Percentiles rank a stretch among this genome's conserved stretches.
These are phyloP conservation scores for Globisporangium megalacanthum DNA, from an alignment of 352 stramenopile species.

Conservation along the genomic window DNA sequence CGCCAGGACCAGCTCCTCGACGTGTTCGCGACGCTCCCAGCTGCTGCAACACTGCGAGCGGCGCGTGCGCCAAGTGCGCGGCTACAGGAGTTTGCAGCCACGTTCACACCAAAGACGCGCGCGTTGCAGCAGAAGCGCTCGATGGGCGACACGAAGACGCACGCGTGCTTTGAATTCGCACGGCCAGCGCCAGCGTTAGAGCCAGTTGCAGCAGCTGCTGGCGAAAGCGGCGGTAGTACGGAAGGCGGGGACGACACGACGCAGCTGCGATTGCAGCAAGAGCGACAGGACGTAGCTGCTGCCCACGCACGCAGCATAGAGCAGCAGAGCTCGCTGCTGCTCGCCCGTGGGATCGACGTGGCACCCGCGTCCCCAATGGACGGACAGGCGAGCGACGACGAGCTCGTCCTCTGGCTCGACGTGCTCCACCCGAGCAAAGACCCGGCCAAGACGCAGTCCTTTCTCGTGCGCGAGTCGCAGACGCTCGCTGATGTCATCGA, in stretches of 20 bases:
- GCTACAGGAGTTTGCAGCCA: constrained; percentile 42
- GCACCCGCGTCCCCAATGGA: not conserved
- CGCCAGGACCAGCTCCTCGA: constrained; percentile 16
- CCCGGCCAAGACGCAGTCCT: constrained; percentile 58
- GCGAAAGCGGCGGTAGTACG: not conserved
- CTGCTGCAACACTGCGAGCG: constrained; percentile 34
- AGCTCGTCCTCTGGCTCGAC: constrained; percentile 66
- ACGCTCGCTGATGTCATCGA: constrained; percentile 47
- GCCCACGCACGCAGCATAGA: constrained; percentile 12
- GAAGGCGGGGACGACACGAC: not conserved
- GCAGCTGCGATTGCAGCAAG: constrained; percentile 1
- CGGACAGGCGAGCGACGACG: constrained; percentile 15
- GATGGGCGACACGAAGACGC: constrained; percentile 41
- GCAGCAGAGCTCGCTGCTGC: constrained; percentile 11
- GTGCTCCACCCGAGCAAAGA: constrained; percentile 71
- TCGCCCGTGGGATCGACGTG: constrained; percentile 4
- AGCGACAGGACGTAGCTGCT: constrained; percentile 1
- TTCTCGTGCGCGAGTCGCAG: constrained; percentile 62
- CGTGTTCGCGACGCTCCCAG: constrained; percentile 32
- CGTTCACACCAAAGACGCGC: constrained; percentile 49
- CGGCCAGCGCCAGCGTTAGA: constrained; percentile 14
- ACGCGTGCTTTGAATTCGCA: constrained; percentile 63
- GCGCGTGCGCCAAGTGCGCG: constrained; percentile 36
- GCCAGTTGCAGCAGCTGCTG: not conserved
- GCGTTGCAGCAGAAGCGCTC: constrained; percentile 51